These are phyloP conservation scores for Curvularia eragrostidis DNA, from an alignment of 2,329 filamentous ascomycete genomes.

Conservation along the genomic window DNA sequence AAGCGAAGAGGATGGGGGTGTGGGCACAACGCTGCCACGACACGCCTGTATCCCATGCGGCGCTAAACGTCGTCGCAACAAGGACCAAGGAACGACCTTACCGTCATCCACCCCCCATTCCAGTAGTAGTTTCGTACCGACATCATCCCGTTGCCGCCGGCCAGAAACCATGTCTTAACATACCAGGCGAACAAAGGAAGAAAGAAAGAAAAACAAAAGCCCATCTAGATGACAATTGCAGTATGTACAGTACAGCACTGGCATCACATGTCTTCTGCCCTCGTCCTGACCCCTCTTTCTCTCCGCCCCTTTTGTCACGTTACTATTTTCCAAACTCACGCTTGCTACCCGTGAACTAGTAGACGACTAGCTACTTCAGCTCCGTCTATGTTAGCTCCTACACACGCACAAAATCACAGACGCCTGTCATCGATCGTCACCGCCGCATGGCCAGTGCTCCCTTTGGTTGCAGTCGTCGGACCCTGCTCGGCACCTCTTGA, in stretches of 20 bases:
- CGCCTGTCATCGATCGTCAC: neutral
- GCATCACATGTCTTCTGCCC: neutral
- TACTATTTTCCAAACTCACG: neutral
- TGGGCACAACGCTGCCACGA: neutral
- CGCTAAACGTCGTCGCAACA: neutral
- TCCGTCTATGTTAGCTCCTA: neutral
- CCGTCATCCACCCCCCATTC: neutral
- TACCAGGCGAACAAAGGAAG: no score
- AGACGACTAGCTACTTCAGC: neutral
- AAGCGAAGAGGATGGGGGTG: neutral
- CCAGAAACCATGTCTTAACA: neutral
- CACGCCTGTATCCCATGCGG: neutral
- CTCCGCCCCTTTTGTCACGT: neutral
- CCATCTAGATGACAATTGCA: neutral
- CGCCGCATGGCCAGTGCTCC: neutral
- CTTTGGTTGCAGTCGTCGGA: neutral
- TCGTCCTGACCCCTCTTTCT: no score
- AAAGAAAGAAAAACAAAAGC: neutral
- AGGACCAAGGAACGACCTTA: neutral
- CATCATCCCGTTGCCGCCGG: neutral
- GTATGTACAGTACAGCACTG: no score
- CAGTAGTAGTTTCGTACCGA: conserved; percentile 3
- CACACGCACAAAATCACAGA: neutral
- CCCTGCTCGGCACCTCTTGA: conserved; percentile 2
- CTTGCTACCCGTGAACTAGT: no score